These are phyloP conservation scores for Penicillium pulvis DNA, from an alignment of 495 filamentous ascomycete genomes.

Conservation along the genomic window DNA sequence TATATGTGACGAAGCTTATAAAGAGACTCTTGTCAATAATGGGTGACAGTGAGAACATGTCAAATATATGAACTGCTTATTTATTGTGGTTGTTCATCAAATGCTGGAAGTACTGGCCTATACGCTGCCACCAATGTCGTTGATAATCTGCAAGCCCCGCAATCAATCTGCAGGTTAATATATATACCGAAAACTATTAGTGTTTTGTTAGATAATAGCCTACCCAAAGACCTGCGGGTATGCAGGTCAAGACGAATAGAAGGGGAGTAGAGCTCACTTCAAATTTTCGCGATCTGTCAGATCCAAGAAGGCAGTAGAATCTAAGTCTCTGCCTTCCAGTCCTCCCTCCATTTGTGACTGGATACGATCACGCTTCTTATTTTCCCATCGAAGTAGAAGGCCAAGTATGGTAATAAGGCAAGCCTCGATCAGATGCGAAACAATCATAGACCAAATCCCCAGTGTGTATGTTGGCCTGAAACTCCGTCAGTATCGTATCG, in stretches of 20 bases:
- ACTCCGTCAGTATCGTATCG: not conserved
- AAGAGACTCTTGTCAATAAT: too few species aligned
- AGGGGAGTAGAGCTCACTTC: conserved; percentile 37
- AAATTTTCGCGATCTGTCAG: conserved; percentile 63
- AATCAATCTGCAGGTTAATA: conserved; percentile 18
- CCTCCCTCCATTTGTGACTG: conserved; percentile 51
- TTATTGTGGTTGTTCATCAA: not conserved
- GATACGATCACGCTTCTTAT: conserved; percentile 54
- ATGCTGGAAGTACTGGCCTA: too few species aligned
- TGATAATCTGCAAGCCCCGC: too few species aligned
- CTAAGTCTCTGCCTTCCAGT: conserved; percentile 51
- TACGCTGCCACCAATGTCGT: too few species aligned
- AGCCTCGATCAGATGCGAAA: conserved; percentile 58
- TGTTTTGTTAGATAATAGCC: conserved; percentile 2
- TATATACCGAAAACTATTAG: conserved; percentile 38
- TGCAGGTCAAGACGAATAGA: not conserved
- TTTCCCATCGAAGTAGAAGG: conserved; percentile 55
- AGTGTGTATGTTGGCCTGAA: conserved; percentile 53
- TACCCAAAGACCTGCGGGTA: not conserved
- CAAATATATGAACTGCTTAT: too few species aligned
- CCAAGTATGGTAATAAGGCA: conserved; percentile 49
- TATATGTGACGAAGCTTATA: too few species aligned
- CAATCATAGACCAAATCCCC: conserved; percentile 66
- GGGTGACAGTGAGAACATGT: too few species aligned
- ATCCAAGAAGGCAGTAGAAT: conserved; percentile 59